phyloP scores from a whole-genome alignment of 441 rosid genomes.

The Dalechampia spathulata region DNA sequence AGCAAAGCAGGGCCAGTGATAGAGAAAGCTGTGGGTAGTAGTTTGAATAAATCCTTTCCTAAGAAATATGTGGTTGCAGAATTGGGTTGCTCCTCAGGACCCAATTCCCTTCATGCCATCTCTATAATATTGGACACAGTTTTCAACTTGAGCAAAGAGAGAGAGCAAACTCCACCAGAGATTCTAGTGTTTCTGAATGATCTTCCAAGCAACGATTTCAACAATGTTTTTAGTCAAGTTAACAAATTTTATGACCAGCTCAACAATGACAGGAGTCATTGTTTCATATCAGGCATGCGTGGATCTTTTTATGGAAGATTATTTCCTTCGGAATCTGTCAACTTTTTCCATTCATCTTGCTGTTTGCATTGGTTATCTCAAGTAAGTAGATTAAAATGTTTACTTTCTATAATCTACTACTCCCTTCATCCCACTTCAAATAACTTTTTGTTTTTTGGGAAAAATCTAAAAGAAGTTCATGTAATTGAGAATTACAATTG shows the following conservation, averaged over 20 bases:
- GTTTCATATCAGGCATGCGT: constrained; percentile 29
- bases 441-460: too few relatives aligned
- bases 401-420: too few relatives aligned
- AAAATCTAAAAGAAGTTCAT: too few relatives aligned
- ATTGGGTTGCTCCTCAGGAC: constrained; percentile 47
- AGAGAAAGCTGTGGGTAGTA: too few relatives aligned
- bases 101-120: constrained; percentile 23
- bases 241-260: constrained; percentile 25
- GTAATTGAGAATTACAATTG: too few relatives aligned
- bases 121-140: constrained; percentile 17
- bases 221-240: constrained; percentile 34
- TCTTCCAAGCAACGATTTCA: constrained; percentile 33
- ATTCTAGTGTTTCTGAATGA: constrained; percentile 30
- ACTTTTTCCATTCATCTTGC: constrained; percentile 35
- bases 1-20: too few relatives aligned
- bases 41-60: too few relatives aligned
- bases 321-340: constrained; percentile 28
- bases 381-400: constrained; percentile 15
- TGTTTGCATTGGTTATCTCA: constrained; percentile 52
- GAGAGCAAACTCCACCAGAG: constrained; percentile 20
- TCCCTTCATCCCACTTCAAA: constrained; percentile 8
- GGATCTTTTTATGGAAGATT: constrained; percentile 36
- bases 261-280: constrained; percentile 26
- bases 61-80: too few relatives aligned
- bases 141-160: constrained; percentile 4